Conservation (phyloP, 2,329 filamentous ascomycete genomes). For the Fusarium algeriense region DNA sequence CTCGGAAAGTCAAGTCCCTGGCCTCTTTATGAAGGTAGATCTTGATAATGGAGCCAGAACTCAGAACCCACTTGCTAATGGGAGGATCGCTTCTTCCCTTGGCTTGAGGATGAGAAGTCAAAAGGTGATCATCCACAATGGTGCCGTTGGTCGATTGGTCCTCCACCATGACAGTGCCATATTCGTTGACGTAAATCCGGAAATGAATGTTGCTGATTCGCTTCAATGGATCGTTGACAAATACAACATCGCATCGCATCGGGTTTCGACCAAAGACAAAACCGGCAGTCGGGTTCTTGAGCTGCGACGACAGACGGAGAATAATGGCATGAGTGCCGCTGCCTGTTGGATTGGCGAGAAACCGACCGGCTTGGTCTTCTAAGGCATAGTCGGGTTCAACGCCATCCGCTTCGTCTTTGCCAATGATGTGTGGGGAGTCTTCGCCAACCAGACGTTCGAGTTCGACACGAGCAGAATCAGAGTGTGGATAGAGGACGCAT, state of each 20-base stretch:
- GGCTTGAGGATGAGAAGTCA: slow-evolving; percentile 61
- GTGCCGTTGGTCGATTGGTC: slow-evolving; percentile 98
- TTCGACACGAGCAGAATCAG: slow-evolving; percentile 77
- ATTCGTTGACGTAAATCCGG: slow-evolving; percentile 89
- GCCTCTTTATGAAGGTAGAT: slow-evolving; percentile 68
- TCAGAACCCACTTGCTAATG: slow-evolving; percentile 69
- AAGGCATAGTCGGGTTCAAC: slow-evolving; percentile 64
- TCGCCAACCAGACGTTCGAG: slow-evolving; percentile 66
- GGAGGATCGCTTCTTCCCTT: slow-evolving; percentile 53
- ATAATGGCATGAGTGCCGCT: slow-evolving; percentile 77
- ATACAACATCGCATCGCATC: slow-evolving; percentile 77
- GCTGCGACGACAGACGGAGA: slow-evolving; percentile 79
- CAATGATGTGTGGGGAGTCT: slow-evolving; percentile 63
- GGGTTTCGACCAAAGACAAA: slow-evolving; percentile 89
- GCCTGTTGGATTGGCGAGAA: slow-evolving; percentile 59
- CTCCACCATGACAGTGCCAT: slow-evolving; percentile 89
- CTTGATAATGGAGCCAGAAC: slow-evolving; percentile 78
- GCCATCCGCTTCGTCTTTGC: slow-evolving; percentile 61
- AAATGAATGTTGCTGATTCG: slow-evolving; percentile 96
- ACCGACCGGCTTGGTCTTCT: slow-evolving; percentile 64
- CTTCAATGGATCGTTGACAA: slow-evolving; percentile 74
- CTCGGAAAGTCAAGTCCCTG: slow-evolving; percentile 81
- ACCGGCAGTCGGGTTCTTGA: slow-evolving; percentile 77
- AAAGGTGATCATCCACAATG: slow-evolving; percentile 78
- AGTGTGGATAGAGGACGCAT: slow-evolving; percentile 86